Evolutionary conservation across 257 asterid genomes (phyloP).

Genomic region (Gentiana macrophylla): DNA sequence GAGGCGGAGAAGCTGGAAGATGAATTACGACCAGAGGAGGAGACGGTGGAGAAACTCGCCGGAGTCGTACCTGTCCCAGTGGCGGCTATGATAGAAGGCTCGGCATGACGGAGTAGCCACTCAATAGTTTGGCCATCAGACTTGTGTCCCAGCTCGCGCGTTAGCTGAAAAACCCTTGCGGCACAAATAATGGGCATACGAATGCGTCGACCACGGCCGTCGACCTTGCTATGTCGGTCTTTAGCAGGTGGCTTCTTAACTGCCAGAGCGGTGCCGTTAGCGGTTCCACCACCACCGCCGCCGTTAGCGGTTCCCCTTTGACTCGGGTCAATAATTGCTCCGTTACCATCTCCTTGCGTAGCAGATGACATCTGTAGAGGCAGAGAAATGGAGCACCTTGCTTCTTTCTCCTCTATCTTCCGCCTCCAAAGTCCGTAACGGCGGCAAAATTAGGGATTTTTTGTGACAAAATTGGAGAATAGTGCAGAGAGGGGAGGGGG

Average conservation of each 20-base stretch:
- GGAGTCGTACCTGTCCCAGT: constrained; percentile 96
- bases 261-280: constrained; percentile 12
- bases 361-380: constrained; percentile 15
- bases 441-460: no score
- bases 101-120: constrained; percentile 97
- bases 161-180: constrained; percentile 92
- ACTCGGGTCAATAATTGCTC: constrained; percentile 15
- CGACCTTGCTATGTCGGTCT: constrained; percentile 97
- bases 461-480: background rate
- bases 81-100: constrained; percentile 92
- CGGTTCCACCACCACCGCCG: background rate
- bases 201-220: constrained; percentile 91
- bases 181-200: constrained; percentile 99
- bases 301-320: constrained; percentile 13
- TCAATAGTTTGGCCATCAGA: constrained; percentile 97
- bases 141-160: constrained; percentile 88
- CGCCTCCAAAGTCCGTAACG: no score
- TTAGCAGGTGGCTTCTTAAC: constrained; percentile 86
- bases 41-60: constrained; percentile 60
- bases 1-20: constrained; percentile 21
- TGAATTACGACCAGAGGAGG: constrained; percentile 15
- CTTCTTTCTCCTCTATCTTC: background rate
- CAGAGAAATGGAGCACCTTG: background rate
- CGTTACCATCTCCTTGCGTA: constrained; percentile 18
- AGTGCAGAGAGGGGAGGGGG: background rate